Conservation (phyloP, 2,329 filamentous ascomycete genomes). For the Harringtonia aguacate region DNA sequence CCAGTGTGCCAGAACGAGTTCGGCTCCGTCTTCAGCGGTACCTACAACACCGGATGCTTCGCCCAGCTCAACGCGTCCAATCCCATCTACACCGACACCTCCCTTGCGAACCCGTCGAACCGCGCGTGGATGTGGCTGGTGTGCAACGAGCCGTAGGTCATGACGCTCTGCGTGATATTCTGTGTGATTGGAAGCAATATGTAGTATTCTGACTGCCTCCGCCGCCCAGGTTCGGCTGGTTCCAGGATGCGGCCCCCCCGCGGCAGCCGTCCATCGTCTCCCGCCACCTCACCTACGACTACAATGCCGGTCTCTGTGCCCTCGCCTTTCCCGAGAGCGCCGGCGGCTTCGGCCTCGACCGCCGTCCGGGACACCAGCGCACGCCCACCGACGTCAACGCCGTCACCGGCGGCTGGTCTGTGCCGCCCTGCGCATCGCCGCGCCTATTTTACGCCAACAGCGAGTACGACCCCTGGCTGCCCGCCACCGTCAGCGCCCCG, state of each 20-base stretch:
- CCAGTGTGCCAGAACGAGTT: conserved; percentile 31
- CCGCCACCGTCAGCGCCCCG: conserved; percentile 24
- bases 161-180: no score
- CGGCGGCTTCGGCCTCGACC: conserved; percentile 22
- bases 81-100: conserved; percentile 25
- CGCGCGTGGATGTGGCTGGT: conserved; percentile 46
- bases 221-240: conserved; percentile 21
- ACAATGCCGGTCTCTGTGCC: conserved; percentile 32
- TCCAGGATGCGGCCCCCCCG: conserved; percentile 33
- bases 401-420: conserved; percentile 28
- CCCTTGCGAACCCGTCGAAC: conserved; percentile 28
- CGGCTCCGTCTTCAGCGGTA: conserved; percentile 11
- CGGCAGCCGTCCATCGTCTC: conserved; percentile 29
- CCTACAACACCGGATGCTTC: conserved; percentile 35
- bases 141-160: conserved; percentile 33
- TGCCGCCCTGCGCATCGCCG: conserved; percentile 17
- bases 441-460: conserved; percentile 29
- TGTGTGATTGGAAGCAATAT: not conserved
- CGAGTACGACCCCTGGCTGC: conserved; percentile 29
- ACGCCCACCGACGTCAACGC: conserved; percentile 22
- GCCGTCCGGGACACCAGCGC: no score
- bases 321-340: conserved; percentile 29
- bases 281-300: conserved; percentile 21
- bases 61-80: conserved; percentile 33
- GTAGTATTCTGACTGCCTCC: not conserved